Evolutionary conservation across 2,329 filamentous ascomycete genomes (phyloP).

Genomic region (Ramularia endophylla): DNA sequence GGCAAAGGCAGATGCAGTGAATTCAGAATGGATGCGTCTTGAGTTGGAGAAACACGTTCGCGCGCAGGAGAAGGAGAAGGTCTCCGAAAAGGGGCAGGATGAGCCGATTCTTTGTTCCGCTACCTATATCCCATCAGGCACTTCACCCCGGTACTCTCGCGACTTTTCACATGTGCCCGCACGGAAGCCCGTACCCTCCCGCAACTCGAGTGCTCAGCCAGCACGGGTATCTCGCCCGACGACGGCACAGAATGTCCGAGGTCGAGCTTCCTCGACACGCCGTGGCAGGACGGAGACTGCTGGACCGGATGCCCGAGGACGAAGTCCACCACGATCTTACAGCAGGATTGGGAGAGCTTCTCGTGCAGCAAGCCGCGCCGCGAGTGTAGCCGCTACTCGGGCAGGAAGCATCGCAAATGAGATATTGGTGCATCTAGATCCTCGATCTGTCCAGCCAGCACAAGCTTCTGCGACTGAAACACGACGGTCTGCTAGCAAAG

Average conservation of each 20-base stretch:
- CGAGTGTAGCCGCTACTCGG: conserved; percentile 14
- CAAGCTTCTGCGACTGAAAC: conserved; percentile 9
- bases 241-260: conserved; percentile 5
- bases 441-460: conserved; percentile 3
- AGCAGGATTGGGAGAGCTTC: conserved; percentile 13
- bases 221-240: conserved; percentile 6
- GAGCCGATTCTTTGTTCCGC: conserved; percentile 6
- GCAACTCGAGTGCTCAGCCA: conserved; percentile 13
- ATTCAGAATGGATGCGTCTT: conserved; percentile 40
- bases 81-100: conserved; percentile 8
- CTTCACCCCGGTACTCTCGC: too few species aligned
- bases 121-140: not conserved
- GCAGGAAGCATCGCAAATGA: conserved; percentile 20
- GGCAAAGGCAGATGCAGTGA: conserved; percentile 33
- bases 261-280: conserved; percentile 3
- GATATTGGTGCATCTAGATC: conserved; percentile 12
- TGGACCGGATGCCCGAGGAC: conserved; percentile 5
- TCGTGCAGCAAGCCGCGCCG: conserved; percentile 14
- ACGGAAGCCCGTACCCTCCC: conserved; percentile 23
- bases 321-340: conserved; percentile 14
- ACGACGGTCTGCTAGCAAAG: conserved; percentile 11
- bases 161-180: conserved; percentile 14
- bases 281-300: conserved; percentile 8
- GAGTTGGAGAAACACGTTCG: conserved; percentile 37
- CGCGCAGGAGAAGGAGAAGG: conserved; percentile 16